These are phyloP conservation scores for Trichoderma asperelloides DNA, from an alignment of 495 filamentous ascomycete genomes.

Conservation along the genomic window DNA sequence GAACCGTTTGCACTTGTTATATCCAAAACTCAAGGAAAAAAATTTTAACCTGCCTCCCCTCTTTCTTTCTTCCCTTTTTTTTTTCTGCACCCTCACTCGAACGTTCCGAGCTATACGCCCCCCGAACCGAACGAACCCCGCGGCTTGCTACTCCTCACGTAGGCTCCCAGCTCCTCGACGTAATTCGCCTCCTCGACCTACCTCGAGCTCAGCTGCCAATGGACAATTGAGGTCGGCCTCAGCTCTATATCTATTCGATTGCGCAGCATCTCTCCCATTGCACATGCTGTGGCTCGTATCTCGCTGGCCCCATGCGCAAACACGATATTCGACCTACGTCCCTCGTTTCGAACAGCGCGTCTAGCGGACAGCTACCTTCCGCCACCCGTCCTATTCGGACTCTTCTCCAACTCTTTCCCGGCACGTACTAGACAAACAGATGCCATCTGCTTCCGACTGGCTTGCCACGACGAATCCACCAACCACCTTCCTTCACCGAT, in stretches of 20 bases:
- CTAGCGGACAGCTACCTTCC: not conserved
- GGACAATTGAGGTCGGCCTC: constrained; percentile 1
- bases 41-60: not conserved
- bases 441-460: constrained; percentile 1
- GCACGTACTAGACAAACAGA: not conserved
- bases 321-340: not conserved
- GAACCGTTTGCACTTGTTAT: not conserved
- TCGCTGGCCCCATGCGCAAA: constrained; percentile 5
- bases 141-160: constrained; percentile 3
- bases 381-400: not conserved
- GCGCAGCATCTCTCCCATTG: not conserved
- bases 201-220: not conserved
- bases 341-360: constrained; percentile 8
- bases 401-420: not conserved
- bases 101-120: not conserved
- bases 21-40: not conserved
- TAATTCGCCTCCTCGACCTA: not conserved
- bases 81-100: not conserved
- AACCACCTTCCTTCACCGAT: not conserved
- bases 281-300: not conserved
- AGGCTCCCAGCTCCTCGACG: not conserved
- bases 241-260: not conserved
- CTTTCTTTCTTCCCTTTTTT: not conserved
- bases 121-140: not conserved
- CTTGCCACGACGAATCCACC: constrained; percentile 1